A percentile compares a stretch with the other conserved stretches of the same genome.
Conservation (phyloP, 345 rosid genomes). For the Citrus sp. region DNA sequence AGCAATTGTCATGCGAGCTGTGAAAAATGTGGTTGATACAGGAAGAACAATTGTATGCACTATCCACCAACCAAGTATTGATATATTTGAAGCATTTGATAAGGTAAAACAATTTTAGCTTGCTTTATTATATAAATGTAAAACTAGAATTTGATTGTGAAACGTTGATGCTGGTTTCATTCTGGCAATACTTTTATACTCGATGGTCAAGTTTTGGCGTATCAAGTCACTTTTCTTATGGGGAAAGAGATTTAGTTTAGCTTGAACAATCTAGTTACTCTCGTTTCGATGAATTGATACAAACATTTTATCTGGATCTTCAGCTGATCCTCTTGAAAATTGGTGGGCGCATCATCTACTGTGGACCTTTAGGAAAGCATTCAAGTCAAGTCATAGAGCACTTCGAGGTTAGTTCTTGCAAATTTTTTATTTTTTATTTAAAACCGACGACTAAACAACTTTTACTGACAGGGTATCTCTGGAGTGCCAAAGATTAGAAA, state of each 20-base stretch:
- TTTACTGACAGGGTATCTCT: conserved; percentile 37
- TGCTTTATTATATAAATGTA: background rate
- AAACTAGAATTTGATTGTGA: background rate
- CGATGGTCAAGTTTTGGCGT: background rate
- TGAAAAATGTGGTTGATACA: conserved; percentile 68
- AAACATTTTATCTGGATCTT: background rate
- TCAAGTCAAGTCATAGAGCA: conserved; percentile 59
- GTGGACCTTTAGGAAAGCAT: conserved; percentile 60
- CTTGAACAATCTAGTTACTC: too few species aligned
- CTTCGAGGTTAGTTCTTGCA: conserved; percentile 51
- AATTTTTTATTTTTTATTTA: background rate
- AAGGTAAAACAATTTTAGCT: conserved; percentile 39
- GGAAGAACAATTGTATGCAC: conserved; percentile 86
- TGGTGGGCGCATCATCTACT: conserved; percentile 68
- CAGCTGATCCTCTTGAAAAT: conserved; percentile 69
- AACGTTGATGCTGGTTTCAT: background rate
- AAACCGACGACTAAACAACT: background rate
- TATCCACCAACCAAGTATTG: conserved; percentile 84
- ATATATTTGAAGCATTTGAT: conserved; percentile 81
- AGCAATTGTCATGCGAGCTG: conserved; percentile 80
- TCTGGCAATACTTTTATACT: background rate
- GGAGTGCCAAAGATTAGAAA: conserved; percentile 59
- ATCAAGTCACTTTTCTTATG: too few species aligned
- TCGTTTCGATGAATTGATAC: too few species aligned
- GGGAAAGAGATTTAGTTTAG: too few species aligned